Percentiles rank a stretch among this genome's conserved stretches.
These are phyloP conservation scores for Fomitopsis betulina DNA, from an alignment of 1,284 basidiomycete species.

Conservation along the genomic window DNA sequence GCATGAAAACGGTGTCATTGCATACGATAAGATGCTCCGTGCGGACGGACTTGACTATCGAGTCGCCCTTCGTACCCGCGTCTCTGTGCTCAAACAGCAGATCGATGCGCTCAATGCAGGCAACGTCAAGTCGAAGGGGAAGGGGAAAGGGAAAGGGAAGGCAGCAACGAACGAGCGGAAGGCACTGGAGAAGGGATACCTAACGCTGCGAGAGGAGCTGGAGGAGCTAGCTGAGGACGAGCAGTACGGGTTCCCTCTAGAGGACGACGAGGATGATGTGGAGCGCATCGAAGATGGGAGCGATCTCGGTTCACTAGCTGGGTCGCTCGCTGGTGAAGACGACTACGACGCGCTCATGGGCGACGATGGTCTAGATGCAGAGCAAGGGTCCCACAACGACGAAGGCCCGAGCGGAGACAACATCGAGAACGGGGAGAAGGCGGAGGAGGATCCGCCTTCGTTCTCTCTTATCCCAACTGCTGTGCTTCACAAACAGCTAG, in stretches of 20 bases:
- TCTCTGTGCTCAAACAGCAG: conserved; percentile 23
- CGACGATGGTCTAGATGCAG: conserved; percentile 11
- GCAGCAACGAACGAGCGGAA: conserved; percentile 17
- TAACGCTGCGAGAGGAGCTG: conserved; percentile 24
- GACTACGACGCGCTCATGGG: conserved; percentile 21
- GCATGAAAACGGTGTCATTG: conserved; percentile 27
- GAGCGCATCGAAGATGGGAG: neutral
- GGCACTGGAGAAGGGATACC: conserved; percentile 20
- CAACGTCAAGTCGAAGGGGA: conserved; percentile 4
- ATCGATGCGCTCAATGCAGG: conserved; percentile 17
- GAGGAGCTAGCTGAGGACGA: conserved; percentile 21
- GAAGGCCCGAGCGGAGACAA: conserved; percentile 6
- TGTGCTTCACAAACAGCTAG: conserved; percentile 24
- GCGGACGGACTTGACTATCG: conserved; percentile 25
- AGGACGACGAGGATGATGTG: conserved; percentile 8
- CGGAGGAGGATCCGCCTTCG: conserved; percentile 23
- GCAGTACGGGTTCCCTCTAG: conserved; percentile 12
- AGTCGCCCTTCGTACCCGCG: conserved; percentile 21
- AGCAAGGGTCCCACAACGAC: neutral
- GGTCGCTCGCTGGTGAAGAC: conserved; percentile 18
- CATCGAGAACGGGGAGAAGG: neutral
- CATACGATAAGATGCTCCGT: conserved; percentile 25
- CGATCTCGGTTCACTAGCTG: conserved; percentile 7
- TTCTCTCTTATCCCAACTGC: conserved; percentile 30
- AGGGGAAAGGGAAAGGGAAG: conserved; percentile 20